These are phyloP conservation scores for Stenocarpella maydis DNA, from an alignment of 2,329 filamentous ascomycete species.

Conservation along the genomic window DNA sequence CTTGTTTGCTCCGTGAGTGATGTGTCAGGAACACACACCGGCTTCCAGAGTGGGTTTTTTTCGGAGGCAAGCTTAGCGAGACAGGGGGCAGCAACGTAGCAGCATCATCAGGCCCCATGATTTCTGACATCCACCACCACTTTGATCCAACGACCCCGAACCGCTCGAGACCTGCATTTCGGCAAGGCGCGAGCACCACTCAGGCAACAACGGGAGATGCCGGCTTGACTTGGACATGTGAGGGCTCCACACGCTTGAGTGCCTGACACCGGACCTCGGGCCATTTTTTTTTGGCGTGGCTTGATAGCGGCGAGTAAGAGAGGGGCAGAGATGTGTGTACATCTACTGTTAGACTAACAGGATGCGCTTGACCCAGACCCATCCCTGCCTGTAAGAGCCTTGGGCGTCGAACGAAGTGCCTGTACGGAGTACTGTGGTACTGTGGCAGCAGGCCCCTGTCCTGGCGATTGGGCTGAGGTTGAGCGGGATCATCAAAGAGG, in stretches of 20 bases:
- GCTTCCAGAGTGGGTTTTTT: conserved; percentile 23
- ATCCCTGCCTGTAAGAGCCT: conserved; percentile 10
- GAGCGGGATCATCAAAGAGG: conserved; percentile 28
- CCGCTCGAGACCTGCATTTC: not conserved
- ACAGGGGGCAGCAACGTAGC: conserved; percentile 8
- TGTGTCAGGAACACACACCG: conserved; percentile 30
- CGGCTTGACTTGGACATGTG: not conserved
- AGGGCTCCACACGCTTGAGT: not conserved
- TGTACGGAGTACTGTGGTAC: conserved; percentile 7
- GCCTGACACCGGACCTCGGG: conserved; percentile 3
- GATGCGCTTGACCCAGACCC: conserved; percentile 2
- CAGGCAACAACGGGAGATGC: not conserved
- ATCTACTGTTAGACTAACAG: not conserved
- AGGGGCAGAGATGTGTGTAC: not conserved
- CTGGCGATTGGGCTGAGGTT: conserved; percentile 29
- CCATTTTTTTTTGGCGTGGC: conserved; percentile 17
- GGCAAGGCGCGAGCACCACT: not conserved
- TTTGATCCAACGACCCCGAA: not conserved
- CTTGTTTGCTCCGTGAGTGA: conserved; percentile 28
- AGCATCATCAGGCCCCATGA: not conserved
- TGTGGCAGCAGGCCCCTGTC: conserved; percentile 24
- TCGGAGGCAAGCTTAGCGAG: conserved; percentile 16
- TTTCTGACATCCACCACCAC: not conserved
- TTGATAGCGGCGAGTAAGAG: not conserved
- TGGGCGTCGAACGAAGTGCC: not conserved